Conservation (phyloP, 192 early-diverging fungal species). For the Coemansia sp. region DNA sequence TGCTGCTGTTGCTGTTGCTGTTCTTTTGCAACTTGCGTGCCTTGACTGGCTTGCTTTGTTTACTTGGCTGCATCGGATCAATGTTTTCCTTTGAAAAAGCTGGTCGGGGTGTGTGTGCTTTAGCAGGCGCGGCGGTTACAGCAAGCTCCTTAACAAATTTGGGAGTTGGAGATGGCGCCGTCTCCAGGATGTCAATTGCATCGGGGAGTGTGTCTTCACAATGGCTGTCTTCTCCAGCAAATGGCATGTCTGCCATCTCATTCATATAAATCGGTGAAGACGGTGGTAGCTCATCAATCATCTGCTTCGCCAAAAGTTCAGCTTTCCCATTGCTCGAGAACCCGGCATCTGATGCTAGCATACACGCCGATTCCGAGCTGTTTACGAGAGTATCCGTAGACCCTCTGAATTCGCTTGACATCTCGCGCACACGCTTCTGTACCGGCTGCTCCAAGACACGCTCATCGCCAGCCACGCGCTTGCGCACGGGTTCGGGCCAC, state of each 20-base stretch:
- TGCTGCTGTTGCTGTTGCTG: not conserved
- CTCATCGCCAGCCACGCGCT: conserved; percentile 13
- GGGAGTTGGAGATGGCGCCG: conserved; percentile 10
- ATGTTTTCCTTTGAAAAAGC: conserved; percentile 25
- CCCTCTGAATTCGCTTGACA: conserved; percentile 24
- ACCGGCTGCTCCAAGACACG: not conserved
- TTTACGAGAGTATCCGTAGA: conserved; percentile 48
- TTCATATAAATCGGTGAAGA: conserved; percentile 44
- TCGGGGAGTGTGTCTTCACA: conserved; percentile 24
- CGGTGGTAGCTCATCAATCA: conserved; percentile 47
- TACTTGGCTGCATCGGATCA: not conserved
- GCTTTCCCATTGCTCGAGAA: not conserved
- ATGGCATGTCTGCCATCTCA: conserved; percentile 12
- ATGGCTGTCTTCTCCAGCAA: conserved; percentile 14
- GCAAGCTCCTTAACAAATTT: not conserved
- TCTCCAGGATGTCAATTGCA: conserved; percentile 13
- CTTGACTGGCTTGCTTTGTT: conserved; percentile 12
- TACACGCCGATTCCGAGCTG: conserved; percentile 22
- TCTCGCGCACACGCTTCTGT: conserved; percentile 22
- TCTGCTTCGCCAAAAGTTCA: conserved; percentile 12
- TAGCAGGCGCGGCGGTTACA: not conserved
- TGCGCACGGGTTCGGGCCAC: conserved; percentile 44
- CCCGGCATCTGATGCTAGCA: not conserved
- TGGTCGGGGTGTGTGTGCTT: conserved; percentile 6
- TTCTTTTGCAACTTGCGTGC: conserved; percentile 7